These are phyloP conservation scores for Fusarium newnesense DNA, from an alignment of 2,329 filamentous ascomycete species.

Conservation along the genomic window DNA sequence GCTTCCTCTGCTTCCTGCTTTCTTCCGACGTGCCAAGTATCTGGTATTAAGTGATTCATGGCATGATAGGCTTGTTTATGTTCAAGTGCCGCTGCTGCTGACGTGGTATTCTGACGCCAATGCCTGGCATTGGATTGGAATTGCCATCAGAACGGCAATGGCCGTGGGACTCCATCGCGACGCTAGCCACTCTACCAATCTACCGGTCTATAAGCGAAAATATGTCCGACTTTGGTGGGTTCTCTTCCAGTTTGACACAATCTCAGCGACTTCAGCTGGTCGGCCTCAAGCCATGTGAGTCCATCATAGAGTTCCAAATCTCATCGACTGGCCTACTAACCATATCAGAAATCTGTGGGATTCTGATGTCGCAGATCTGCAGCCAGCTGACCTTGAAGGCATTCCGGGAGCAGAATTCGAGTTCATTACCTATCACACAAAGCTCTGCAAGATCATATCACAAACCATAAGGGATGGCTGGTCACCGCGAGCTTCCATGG, in stretches of 20 bases:
- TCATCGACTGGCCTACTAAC: background rate
- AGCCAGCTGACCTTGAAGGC: background rate
- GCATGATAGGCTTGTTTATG: constrained; percentile 4
- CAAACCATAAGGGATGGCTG: background rate
- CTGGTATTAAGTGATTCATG: background rate
- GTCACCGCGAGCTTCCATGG: background rate
- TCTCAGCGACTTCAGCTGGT: constrained; percentile 3
- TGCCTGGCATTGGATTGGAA: constrained; percentile 20
- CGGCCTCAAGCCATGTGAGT: constrained; percentile 12
- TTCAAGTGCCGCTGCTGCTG: background rate
- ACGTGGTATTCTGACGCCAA: constrained; percentile 16
- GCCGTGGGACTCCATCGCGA: constrained; percentile 9
- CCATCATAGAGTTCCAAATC: accelerated
- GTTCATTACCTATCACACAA: background rate
- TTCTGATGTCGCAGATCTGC: background rate
- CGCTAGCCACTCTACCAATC: constrained; percentile 1
- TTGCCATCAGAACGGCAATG: constrained; percentile 12
- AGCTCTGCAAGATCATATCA: constrained; percentile 12
- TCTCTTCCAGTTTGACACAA: constrained; percentile 16
- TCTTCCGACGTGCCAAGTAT: background rate
- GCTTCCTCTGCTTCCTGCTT: background rate
- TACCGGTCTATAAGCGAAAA: constrained; percentile 3
- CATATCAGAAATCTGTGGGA: background rate
- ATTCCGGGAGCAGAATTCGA: background rate
- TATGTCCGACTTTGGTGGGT: constrained; percentile 17